Conservation (phyloP, 495 filamentous ascomycete species). For the Tirmania nivea region DNA sequence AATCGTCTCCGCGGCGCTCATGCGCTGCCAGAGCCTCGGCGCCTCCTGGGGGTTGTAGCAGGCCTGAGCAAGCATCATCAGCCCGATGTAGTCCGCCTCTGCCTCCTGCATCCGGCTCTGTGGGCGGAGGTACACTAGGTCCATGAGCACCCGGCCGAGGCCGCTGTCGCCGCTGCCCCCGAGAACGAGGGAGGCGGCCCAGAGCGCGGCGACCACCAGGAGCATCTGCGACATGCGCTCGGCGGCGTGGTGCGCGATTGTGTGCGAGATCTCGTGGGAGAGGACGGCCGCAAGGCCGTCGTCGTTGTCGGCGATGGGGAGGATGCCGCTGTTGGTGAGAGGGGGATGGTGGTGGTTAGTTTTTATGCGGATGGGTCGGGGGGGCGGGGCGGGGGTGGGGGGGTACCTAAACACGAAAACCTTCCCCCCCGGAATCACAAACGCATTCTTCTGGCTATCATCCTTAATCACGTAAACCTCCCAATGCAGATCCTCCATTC, state of each 20-base stretch:
- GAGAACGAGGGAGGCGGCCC: slow-evolving; percentile 29
- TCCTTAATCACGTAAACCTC: slow-evolving; percentile 70
- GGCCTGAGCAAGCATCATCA: slow-evolving; percentile 41
- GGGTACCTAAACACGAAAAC: slow-evolving; percentile 81
- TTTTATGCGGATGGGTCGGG: too few relatives aligned
- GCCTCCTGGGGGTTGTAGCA: slow-evolving; percentile 11
- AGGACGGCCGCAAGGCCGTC: slow-evolving; percentile 43
- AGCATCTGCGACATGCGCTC: slow-evolving; percentile 9
- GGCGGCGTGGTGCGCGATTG: slow-evolving; percentile 46
- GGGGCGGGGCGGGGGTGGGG: too few relatives aligned
- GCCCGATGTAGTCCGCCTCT: slow-evolving; percentile 72
- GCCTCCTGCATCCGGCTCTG: slow-evolving; percentile 42
- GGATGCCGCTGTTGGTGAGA: background rate
- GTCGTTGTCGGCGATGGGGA: background rate
- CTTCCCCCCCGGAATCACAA: slow-evolving; percentile 81
- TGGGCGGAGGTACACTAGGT: slow-evolving; percentile 44
- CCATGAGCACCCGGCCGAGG: slow-evolving; percentile 28
- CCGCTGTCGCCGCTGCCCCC: slow-evolving; percentile 45
- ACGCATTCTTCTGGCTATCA: slow-evolving; percentile 41
- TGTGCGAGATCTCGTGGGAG: slow-evolving; percentile 90
- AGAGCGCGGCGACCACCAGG: slow-evolving; percentile 32
- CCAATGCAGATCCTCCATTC: slow-evolving; percentile 29
- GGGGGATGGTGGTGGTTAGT: too few relatives aligned
- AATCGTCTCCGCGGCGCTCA: background rate
- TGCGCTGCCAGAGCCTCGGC: background rate